Conservation (phyloP, 1,139 yeast species). For the Yamadazyma membranifaciens region DNA sequence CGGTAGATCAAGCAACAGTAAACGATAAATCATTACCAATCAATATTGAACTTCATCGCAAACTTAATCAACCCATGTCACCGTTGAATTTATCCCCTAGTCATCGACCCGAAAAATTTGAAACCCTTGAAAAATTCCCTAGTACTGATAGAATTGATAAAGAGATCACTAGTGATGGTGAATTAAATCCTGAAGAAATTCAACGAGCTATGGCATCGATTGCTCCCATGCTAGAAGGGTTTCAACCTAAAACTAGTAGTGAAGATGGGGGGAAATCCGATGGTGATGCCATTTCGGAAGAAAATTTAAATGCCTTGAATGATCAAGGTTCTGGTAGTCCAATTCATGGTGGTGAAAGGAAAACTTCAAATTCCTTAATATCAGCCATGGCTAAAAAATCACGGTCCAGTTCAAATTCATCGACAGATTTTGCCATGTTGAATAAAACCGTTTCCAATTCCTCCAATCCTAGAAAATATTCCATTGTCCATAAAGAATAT, state of each 20-base stretch:
- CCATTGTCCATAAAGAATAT: conserved; percentile 37
- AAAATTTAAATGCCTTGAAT: conserved; percentile 1
- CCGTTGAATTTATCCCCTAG: conserved; percentile 23
- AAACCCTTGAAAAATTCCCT: conserved; percentile 4
- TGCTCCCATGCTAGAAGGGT: conserved; percentile 73
- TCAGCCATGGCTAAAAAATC: conserved; percentile 12
- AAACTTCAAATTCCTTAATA: neutral
- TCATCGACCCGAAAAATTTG: conserved; percentile 6
- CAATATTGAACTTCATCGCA: conserved; percentile 11
- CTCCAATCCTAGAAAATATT: conserved; percentile 41
- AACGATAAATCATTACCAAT: conserved; percentile 7
- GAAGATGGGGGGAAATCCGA: conserved; percentile 31
- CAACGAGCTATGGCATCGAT: conserved; percentile 70
- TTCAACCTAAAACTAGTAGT: conserved; percentile 69
- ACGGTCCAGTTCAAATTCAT: conserved; percentile 23
- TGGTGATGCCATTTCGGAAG: conserved; percentile 1
- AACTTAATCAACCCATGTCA: conserved; percentile 31
- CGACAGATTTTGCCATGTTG: conserved; percentile 21
- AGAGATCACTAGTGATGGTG: neutral
- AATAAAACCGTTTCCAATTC: conserved; percentile 41
- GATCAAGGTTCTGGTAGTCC: neutral
- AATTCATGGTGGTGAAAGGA: neutral
- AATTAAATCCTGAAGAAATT: conserved; percentile 17
- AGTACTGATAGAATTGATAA: conserved; percentile 3
- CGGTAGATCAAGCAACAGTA: too few relatives aligned